Conservation (phyloP, 768 basidiomycete species). For the Butyriboletus loyo region DNA sequence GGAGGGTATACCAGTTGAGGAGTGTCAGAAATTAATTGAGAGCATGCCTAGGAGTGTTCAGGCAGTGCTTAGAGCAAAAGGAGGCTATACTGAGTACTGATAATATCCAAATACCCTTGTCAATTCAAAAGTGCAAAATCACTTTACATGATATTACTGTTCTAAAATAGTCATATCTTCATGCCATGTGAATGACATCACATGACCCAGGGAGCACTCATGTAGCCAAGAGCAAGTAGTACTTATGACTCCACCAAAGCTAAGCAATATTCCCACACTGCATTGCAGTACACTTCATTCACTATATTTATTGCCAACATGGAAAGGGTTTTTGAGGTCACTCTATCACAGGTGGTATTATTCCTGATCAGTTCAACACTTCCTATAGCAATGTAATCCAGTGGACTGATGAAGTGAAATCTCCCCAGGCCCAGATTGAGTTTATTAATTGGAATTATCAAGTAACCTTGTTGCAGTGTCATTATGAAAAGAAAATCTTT, state of each 20-base stretch:
- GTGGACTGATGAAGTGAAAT: no score
- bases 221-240: background rate
- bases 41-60: no score
- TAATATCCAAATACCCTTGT: background rate
- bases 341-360: no score
- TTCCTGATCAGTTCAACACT: no score
- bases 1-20: background rate
- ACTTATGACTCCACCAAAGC: background rate
- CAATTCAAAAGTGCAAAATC: background rate
- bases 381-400: no score
- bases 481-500: no score
- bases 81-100: background rate
- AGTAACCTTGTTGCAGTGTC: no score
- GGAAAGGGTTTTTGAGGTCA: no score
- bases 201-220: background rate
- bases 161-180: background rate
- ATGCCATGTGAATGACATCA: background rate
- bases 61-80: no score
- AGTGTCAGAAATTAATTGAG: conserved; percentile 1
- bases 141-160: background rate
- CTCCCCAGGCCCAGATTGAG: no score
- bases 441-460: no score
- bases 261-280: background rate
- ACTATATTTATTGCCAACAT: no score
- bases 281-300: background rate